Base-by-base conservation (phyloP, 2,329 filamentous ascomycete species). In the Ascochyta pisi region DNA sequence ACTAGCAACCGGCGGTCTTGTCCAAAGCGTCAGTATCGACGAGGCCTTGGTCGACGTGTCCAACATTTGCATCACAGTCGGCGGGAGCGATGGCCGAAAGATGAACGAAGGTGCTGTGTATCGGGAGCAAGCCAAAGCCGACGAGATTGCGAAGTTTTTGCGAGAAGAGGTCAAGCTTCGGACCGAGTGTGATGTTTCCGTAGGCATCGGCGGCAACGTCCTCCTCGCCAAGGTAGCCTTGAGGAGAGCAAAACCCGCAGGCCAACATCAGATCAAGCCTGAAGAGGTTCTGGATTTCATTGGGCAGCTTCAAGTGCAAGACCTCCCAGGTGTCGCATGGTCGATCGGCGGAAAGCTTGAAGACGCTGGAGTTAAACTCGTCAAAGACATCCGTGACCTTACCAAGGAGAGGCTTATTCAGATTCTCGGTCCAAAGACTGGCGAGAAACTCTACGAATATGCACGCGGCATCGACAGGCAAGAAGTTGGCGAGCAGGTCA, bases 21-120 rank as follows among this genome's bases (percentile, higher is more conserved):
- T 98, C 0, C 95, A 99, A 73, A 98, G 95, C 68, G 94, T 99
- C 48, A 98, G 95, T 69, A 90, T 99, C 41, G 96, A 99, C 64
- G 96, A 99, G 76, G 95, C 92, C 1, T 83, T 99, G 7, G 79
- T 99, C 15, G 95, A 99, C 74, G 84, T 93, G 31, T 95, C 91
- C 3, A 79, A 80, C 3, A 77, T 90, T 3, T 90, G 95, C 56
- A 78, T 92, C 40, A 79, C 82, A 12, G 83, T 83, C 13, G 83
- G 85, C 10, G 87, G 86, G 2, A 90, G 89, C 1, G 84, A 89
- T 64, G 91, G 89, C 0, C 78, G 80, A 22, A 84, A 82, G 1
- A 70, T 87, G 4, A 83, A 84, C 8, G 89, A 95, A 71, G 89
- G 84, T 0, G 89, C 84, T 55, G 82, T 92, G 0, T 86, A 86